A percentile compares a stretch with the other conserved stretches of the same genome.
phyloP scores from a whole-genome alignment of 1,139 yeast species.

The Nakaseomyces delphensis region DNA sequence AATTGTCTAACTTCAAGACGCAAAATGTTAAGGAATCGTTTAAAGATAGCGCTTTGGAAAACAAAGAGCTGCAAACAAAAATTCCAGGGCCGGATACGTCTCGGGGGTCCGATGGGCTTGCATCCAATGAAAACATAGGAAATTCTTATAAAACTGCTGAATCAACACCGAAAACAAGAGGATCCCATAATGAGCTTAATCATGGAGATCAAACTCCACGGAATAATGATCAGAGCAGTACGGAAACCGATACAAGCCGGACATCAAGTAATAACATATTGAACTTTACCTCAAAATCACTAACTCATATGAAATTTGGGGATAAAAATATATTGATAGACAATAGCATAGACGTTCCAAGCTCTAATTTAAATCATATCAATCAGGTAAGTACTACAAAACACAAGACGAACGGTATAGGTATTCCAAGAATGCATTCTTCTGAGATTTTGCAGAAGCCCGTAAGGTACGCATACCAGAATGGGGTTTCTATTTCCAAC shows the following conservation, averaged over 20 bases:
- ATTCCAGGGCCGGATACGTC: neutral
- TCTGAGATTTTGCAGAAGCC: slow-evolving; percentile 17
- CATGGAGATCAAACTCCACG: neutral
- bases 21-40: slow-evolving; percentile 9
- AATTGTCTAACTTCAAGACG: slow-evolving; percentile 28
- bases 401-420: neutral
- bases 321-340: slow-evolving; percentile 13
- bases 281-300: slow-evolving; percentile 10
- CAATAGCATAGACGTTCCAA: neutral
- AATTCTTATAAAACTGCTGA: neutral
- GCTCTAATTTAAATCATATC: neutral
- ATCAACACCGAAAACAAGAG: neutral
- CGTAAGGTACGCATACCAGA: neutral
- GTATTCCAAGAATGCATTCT: slow-evolving; percentile 12
- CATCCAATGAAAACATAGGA: neutral
- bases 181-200: neutral
- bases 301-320: slow-evolving; percentile 18
- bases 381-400: neutral
- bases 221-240: slow-evolving; percentile 6
- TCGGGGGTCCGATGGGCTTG: too few species aligned
- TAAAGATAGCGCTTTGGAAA: slow-evolving; percentile 8
- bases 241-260: slow-evolving; percentile 7
- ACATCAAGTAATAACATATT: slow-evolving; percentile 2
- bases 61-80: neutral
- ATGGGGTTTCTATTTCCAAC: neutral